Conservation (phyloP, 148 eudicot genomes). For the Polygonum aviculare region DNA sequence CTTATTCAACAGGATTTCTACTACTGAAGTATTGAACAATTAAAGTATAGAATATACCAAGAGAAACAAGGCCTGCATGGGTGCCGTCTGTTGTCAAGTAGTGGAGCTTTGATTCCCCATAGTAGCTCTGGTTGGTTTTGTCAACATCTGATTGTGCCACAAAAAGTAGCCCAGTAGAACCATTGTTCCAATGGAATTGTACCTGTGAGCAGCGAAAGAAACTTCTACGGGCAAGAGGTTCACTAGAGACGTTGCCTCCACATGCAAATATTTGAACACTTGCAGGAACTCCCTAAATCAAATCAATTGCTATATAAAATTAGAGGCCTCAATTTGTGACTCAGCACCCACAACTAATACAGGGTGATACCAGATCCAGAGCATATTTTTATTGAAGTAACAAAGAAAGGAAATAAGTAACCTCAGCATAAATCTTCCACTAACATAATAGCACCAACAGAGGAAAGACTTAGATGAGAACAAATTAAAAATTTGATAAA, state of each 20-base stretch:
- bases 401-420: neutral
- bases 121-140: conserved; percentile 97
- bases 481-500: neutral
- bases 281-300: conserved; percentile 82
- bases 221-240: conserved; percentile 84
- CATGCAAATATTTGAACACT: conserved; percentile 82
- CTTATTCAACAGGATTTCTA: neutral
- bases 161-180: conserved; percentile 80
- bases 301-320: neutral
- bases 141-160: conserved; percentile 97
- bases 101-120: conserved; percentile 89
- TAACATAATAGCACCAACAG: neutral
- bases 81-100: conserved; percentile 86
- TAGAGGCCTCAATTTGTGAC: neutral
- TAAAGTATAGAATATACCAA: conserved; percentile 38
- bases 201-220: conserved; percentile 90
- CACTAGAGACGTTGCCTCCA: conserved; percentile 48
- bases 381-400: neutral
- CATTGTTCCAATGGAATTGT: conserved; percentile 75
- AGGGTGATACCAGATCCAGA: neutral
- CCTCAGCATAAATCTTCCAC: neutral
- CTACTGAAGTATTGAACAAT: neutral
- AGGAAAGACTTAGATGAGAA: neutral
- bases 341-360: neutral
- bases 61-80: conserved; percentile 89